These are phyloP conservation scores for Aspergillus ustus DNA, from an alignment of 2,329 filamentous ascomycete genomes.

Conservation along the genomic window DNA sequence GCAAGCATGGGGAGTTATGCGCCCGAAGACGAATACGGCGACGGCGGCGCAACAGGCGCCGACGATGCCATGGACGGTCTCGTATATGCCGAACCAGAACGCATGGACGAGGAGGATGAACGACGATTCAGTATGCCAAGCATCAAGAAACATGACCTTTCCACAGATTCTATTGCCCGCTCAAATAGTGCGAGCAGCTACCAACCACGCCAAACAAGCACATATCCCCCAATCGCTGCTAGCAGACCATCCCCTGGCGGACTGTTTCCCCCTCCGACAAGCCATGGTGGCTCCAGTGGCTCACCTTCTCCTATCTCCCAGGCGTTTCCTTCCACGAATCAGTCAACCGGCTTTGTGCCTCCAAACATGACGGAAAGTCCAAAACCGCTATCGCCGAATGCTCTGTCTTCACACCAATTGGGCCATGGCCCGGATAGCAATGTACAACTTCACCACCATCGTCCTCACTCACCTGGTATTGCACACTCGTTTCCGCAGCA, in stretches of 20 bases:
- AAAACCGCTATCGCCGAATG: constrained; percentile 69
- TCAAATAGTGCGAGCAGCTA: constrained; percentile 49
- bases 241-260: constrained; percentile 57
- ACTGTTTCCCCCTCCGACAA: constrained; percentile 66
- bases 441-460: constrained; percentile 44
- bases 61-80: constrained; percentile 68
- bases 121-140: constrained; percentile 63
- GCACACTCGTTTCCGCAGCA: constrained; percentile 48
- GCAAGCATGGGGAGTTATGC: constrained; percentile 84
- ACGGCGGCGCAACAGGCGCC: constrained; percentile 48
- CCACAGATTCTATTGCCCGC: constrained; percentile 55
- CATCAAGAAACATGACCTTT: constrained; percentile 72
- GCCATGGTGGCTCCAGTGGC: constrained; percentile 61
- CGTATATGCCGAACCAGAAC: constrained; percentile 59
- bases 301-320: constrained; percentile 59
- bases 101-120: constrained; percentile 56
- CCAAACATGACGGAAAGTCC: constrained; percentile 82
- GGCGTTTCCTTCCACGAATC: constrained; percentile 45
- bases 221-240: constrained; percentile 74
- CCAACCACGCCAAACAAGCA: constrained; percentile 71
- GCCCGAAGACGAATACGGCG: constrained; percentile 71
- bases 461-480: constrained; percentile 49
- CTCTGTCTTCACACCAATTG: constrained; percentile 44
- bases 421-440: constrained; percentile 39
- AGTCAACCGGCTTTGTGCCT: constrained; percentile 64